Conservation (phyloP, 225 moss, liverwort and hornwort species). For the Physcomitrellopsis africana region DNA sequence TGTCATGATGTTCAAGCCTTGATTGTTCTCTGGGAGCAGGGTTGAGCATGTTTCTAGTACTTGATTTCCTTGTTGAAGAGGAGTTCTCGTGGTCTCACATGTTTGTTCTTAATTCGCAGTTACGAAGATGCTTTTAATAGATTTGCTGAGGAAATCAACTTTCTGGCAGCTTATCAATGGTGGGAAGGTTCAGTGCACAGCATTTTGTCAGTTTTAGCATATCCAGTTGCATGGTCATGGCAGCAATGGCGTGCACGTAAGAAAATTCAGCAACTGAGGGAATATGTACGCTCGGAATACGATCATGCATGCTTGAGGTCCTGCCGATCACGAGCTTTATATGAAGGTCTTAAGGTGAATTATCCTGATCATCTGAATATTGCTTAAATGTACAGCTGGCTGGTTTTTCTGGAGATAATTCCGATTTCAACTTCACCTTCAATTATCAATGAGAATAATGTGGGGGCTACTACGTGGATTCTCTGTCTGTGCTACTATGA, state of each 20-base stretch:
- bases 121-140: constrained; percentile 99
- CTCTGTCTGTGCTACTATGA: neutral
- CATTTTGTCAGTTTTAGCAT: constrained; percentile 86
- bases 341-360: constrained; percentile 95
- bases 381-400: neutral
- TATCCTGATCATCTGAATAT: constrained; percentile 3
- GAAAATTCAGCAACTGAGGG: constrained; percentile 92
- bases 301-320: constrained; percentile 99
- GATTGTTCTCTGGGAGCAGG: neutral
- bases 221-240: constrained; percentile 98
- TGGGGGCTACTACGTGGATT: neutral
- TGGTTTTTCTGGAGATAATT: neutral
- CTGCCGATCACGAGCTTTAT: constrained; percentile 93
- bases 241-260: constrained; percentile 95
- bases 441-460: neutral
- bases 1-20: constrained; percentile 2
- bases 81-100: constrained; percentile 1
- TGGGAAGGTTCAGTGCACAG: constrained; percentile 99
- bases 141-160: constrained; percentile 91
- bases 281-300: constrained; percentile 94
- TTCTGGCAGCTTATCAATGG: constrained; percentile 94
- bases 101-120: constrained; percentile 48
- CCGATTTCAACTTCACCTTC: neutral
- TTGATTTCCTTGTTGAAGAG: neutral
- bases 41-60: neutral